Base-by-base conservation (phyloP, 208 protist genomes). In the Wallacemonas sp. region DNA sequence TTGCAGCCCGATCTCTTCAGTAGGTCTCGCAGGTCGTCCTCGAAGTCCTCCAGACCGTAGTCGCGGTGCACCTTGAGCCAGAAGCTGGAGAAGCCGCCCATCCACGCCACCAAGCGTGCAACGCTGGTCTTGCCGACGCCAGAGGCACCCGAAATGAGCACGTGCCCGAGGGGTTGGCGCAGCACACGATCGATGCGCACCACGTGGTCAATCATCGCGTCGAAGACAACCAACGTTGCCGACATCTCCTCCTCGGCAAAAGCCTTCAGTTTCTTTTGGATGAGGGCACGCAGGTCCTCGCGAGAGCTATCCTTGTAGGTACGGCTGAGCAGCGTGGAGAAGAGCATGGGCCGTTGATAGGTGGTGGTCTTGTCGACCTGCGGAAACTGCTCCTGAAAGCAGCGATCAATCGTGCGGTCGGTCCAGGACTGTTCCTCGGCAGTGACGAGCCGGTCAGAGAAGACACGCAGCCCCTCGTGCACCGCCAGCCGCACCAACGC, bases 181-280 rank as follows among this genome's bases (percentile, higher is more conserved):
- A 99, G 89, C 0, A 99, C 98, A 30, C 98, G 90, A 81, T 99
- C 97, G 67, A 99, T 99, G 53, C 98, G 92, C 34, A 98, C 89
- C 39, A 99, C 92, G 68, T 99, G 98, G 50, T 99, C 98, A 13
- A 99, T 79, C 69, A 99, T 97, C 55, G 93, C 92, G 67, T 99
- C 95, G 71, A 99, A 99, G 5, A 99, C 79, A 21, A 99, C 98
- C 6, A 99, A 81, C 63, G 86, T 72, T 0, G 97, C 93, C 65
- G 98, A 95, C n/a, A 99, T 79, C 81, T 99, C 98, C 75, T 99
- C 99, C 64, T 99, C 98, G 60, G 93, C 91, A 75, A 99, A 99
- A 2, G 81, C 78, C 32, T 84, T 81, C 22, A 99, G 71, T 48
- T 88, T 68, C 41, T 90, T 83, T 59, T 96, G 86, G 57, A 99